phyloP scores from a whole-genome alignment of 352 stramenopile genomes.

The Phytophthora pini region DNA sequence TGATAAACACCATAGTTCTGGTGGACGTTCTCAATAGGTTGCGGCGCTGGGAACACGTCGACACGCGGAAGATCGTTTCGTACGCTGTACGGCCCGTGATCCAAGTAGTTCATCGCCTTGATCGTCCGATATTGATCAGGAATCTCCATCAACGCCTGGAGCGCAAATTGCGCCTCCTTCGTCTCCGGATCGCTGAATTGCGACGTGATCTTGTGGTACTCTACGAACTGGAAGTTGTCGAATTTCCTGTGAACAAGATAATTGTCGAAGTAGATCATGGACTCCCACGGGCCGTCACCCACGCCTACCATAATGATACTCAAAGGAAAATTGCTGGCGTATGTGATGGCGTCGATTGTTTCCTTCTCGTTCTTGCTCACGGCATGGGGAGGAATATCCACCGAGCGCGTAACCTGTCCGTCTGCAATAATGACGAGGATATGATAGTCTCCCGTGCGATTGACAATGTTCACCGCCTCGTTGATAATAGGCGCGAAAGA shows the following conservation, averaged over 20 bases:
- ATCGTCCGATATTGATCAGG: slow-evolving; percentile 84
- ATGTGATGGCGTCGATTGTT: slow-evolving; percentile 87
- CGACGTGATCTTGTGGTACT: slow-evolving; percentile 77
- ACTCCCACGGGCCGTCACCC: slow-evolving; percentile 83
- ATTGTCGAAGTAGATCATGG: slow-evolving; percentile 84
- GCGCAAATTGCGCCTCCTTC: slow-evolving; percentile 74
- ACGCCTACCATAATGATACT: slow-evolving; percentile 87
- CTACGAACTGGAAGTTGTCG: slow-evolving; percentile 91
- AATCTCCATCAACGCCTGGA: slow-evolving; percentile 88
- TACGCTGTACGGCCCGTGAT: slow-evolving; percentile 52
- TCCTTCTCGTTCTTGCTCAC: slow-evolving; percentile 89
- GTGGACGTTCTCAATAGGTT: slow-evolving; percentile 33
- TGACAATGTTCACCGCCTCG: slow-evolving; percentile 82
- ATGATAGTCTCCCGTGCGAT: slow-evolving; percentile 79
- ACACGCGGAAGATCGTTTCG: slow-evolving; percentile 63
- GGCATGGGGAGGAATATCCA: slow-evolving; percentile 75
- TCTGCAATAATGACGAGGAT: slow-evolving; percentile 91
- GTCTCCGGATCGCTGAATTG: slow-evolving; percentile 53
- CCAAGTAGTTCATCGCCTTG: slow-evolving; percentile 73
- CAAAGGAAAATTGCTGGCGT: slow-evolving; percentile 80
- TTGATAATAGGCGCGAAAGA: slow-evolving; percentile 90
- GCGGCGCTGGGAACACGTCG: slow-evolving; percentile 67
- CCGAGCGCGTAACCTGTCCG: slow-evolving; percentile 84
- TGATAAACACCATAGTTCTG: slow-evolving; percentile 43
- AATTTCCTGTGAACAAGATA: slow-evolving; percentile 81